Evolutionary conservation across 106 monocot species (phyloP).

Genomic region (Dendrobium nobile): DNA sequence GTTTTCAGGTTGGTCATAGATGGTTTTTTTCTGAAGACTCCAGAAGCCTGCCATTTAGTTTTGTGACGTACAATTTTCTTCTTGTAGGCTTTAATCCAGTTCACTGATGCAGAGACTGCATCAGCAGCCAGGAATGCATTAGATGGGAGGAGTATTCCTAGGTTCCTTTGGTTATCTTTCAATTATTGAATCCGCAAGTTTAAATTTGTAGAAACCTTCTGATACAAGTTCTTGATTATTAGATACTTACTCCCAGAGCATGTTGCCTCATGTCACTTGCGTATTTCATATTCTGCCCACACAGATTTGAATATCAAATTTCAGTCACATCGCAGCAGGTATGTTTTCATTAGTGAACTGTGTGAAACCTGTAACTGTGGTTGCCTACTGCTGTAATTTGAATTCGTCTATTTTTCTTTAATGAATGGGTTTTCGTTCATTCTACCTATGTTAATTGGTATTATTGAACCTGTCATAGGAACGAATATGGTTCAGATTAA

Average conservation of each 20-base stretch:
- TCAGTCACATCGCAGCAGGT: conserved; percentile 99
- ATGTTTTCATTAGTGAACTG: background rate
- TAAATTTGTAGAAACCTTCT: conserved; percentile 7
- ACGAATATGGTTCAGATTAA: too few relatives aligned
- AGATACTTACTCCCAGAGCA: conserved; percentile 97
- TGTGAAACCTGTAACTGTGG: background rate
- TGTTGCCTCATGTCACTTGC: conserved; percentile 70
- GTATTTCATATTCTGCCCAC: conserved; percentile 92
- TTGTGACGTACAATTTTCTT: background rate
- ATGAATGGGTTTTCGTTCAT: background rate
- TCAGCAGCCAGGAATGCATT: conserved; percentile 54
- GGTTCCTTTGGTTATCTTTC: conserved; percentile 11
- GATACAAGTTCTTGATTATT: conserved; percentile 7
- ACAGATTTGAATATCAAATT: conserved; percentile 98
- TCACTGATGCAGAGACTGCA: conserved; percentile 62
- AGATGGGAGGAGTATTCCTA: conserved; percentile 81
- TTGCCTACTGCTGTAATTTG: background rate
- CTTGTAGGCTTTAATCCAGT: conserved; percentile 65
- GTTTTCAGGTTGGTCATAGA: conserved; percentile 49
- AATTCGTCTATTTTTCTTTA: background rate
- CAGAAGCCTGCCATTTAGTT: background rate
- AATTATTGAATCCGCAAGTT: background rate
- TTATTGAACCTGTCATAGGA: background rate
- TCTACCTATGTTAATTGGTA: background rate
- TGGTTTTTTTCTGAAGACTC: background rate